Evolutionary conservation across 2,329 filamentous ascomycete genomes (phyloP).

Genomic region (Fusarium sororula): DNA sequence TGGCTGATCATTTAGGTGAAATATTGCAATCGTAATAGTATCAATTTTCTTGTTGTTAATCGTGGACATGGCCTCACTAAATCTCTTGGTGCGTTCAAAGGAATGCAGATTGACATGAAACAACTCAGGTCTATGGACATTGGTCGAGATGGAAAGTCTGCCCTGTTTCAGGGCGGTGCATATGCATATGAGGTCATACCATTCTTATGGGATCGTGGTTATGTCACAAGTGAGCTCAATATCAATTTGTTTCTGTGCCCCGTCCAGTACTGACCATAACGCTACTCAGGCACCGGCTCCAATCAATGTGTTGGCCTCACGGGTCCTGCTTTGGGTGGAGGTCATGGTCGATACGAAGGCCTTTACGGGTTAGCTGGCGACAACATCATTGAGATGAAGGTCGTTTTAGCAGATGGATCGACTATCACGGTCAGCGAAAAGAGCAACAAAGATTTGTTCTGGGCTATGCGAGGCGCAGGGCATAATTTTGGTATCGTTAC

Average conservation of each 20-base stretch:
- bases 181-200: neutral
- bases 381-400: neutral
- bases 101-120: neutral
- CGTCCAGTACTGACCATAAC: neutral
- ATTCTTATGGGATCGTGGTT: neutral
- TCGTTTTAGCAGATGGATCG: neutral
- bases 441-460: neutral
- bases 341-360: neutral
- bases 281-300: neutral
- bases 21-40: neutral
- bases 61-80: neutral
- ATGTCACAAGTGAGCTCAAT: neutral
- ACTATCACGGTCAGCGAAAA: neutral
- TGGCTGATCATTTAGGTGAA: neutral
- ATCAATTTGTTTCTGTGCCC: accelerated
- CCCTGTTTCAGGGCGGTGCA: neutral
- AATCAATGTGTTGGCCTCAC: neutral
- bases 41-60: neutral
- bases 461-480: neutral
- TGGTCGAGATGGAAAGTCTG: neutral
- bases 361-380: neutral
- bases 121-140: neutral
- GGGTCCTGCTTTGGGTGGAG: neutral
- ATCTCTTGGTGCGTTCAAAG: neutral
- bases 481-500: neutral